These are phyloP conservation scores for Yamadazyma ubonensis DNA, from an alignment of 805 yeast genomes.

Conservation along the genomic window DNA sequence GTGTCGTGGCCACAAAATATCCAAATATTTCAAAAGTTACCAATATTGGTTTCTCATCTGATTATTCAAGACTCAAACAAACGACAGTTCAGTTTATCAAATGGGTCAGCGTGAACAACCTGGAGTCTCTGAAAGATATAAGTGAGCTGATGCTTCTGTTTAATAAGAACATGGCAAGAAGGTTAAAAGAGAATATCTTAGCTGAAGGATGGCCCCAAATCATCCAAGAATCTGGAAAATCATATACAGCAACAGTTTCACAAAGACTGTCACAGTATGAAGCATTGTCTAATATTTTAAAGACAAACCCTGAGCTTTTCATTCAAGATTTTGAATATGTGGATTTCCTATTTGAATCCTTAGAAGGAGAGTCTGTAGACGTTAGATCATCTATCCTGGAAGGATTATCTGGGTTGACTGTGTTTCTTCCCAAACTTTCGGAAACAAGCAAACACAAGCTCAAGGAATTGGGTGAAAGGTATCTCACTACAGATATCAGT, in stretches of 20 bases:
- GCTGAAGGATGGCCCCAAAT: slow-evolving; percentile 62
- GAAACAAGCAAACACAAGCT: slow-evolving; percentile 40
- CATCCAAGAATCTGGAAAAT: slow-evolving; percentile 33
- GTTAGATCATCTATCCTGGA: slow-evolving; percentile 70
- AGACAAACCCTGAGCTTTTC: slow-evolving; percentile 43
- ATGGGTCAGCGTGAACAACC: slow-evolving; percentile 45
- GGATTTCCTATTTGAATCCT: slow-evolving; percentile 67
- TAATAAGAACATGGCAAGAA: slow-evolving; percentile 47
- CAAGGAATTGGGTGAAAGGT: slow-evolving; percentile 34
- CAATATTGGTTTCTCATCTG: slow-evolving; percentile 59
- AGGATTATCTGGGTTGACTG: slow-evolving; percentile 58
- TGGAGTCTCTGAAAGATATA: slow-evolving; percentile 14
- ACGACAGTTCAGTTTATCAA: slow-evolving; percentile 62
- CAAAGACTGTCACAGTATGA: slow-evolving; percentile 72
- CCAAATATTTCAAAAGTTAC: slow-evolving; percentile 47
- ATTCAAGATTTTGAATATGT: slow-evolving; percentile 49
- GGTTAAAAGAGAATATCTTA: slow-evolving; percentile 51
- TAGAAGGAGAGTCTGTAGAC: slow-evolving; percentile 62
- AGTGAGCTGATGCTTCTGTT: slow-evolving; percentile 24
- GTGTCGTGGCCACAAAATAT: slow-evolving; percentile 50
- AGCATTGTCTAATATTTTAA: slow-evolving; percentile 67
- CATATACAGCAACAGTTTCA: slow-evolving; percentile 31
- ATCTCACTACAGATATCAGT: slow-evolving; percentile 22
- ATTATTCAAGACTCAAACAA: slow-evolving; percentile 51
- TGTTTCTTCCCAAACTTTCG: slow-evolving; percentile 45